Evolutionary conservation across 1,284 basidiomycete species (phyloP).

Genomic region (Leccinum pallidistipes): DNA sequence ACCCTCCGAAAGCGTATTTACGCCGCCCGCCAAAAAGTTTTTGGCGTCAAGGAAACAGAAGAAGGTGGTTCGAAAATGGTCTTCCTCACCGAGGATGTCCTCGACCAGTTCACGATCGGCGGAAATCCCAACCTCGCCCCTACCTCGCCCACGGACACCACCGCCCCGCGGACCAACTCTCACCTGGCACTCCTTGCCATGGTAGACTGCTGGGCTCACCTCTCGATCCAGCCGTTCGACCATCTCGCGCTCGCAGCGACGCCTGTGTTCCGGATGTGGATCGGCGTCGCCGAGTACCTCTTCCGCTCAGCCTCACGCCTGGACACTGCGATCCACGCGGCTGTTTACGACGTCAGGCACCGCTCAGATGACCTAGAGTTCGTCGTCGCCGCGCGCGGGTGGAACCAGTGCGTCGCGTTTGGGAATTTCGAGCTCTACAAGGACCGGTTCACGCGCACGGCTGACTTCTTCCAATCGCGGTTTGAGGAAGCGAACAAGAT

Average conservation of each 20-base stretch:
- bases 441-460: constrained; percentile 80
- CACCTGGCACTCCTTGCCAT: constrained; percentile 97
- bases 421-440: constrained; percentile 91
- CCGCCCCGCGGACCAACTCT: constrained; percentile 62
- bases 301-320: constrained; percentile 73
- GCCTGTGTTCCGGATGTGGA: constrained; percentile 95
- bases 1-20: constrained; percentile 75
- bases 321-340: constrained; percentile 73
- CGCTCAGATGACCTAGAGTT: constrained; percentile 93
- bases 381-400: constrained; percentile 91
- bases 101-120: constrained; percentile 77
- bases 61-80: constrained; percentile 56
- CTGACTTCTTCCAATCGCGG: constrained; percentile 81
- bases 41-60: constrained; percentile 49
- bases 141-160: constrained; percentile 10
- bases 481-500: constrained; percentile 86
- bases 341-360: constrained; percentile 79
- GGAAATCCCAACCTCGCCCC: constrained; percentile 19
- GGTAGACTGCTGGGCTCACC: constrained; percentile 96
- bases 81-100: constrained; percentile 81
- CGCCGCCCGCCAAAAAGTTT: constrained; percentile 74
- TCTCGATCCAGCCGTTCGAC: constrained; percentile 87
- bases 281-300: constrained; percentile 95
- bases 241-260: constrained; percentile 95
- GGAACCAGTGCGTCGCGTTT: constrained; percentile 94